A percentile compares a stretch with the other conserved stretches of the same genome.
Conservation (phyloP, 768 basidiomycete genomes). For the Mrakia hoshinonis region DNA sequence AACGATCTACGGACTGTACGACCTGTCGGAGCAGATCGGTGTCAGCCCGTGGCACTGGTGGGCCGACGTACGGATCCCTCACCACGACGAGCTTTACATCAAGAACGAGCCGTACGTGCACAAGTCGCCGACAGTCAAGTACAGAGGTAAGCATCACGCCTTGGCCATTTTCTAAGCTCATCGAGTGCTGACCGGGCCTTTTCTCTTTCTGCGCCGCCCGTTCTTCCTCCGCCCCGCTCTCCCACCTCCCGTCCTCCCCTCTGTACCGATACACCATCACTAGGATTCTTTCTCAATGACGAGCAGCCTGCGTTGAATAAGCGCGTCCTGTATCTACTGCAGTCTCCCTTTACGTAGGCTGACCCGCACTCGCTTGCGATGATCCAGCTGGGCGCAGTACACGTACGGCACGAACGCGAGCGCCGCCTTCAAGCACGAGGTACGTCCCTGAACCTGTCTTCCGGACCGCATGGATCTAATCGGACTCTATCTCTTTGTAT, state of each 20-base stretch:
- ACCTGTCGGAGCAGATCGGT: constrained; percentile 63
- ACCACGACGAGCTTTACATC: constrained; percentile 48
- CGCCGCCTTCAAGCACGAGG: constrained; percentile 51
- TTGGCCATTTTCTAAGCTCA: neutral
- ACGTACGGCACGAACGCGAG: constrained; percentile 55
- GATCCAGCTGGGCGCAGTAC: constrained; percentile 63
- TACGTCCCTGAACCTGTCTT: neutral
- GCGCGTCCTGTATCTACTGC: too few species aligned
- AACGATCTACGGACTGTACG: constrained; percentile 58
- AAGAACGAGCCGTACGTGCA: constrained; percentile 43
- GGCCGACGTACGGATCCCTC: constrained; percentile 66
- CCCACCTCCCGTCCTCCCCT: too few species aligned
- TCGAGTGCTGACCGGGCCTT: neutral
- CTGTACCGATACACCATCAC: neutral
- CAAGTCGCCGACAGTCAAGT: constrained; percentile 59
- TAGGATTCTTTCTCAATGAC: constrained; percentile 56
- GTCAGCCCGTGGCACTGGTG: constrained; percentile 51
- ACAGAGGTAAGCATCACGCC: constrained; percentile 50
- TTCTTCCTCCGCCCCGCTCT: too few species aligned
- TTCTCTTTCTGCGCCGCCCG: too few species aligned
- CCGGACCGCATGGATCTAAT: neutral
- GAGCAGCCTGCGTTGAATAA: constrained; percentile 63
- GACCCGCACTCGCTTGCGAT: too few species aligned
- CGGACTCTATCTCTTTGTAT: neutral
- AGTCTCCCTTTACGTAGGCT: too few species aligned